A percentile compares a stretch with the other conserved stretches of the same genome.
These are phyloP conservation scores for Chaetomiaceae sp. DNA, from an alignment of 2,329 filamentous ascomycete species.

Conservation along the genomic window DNA sequence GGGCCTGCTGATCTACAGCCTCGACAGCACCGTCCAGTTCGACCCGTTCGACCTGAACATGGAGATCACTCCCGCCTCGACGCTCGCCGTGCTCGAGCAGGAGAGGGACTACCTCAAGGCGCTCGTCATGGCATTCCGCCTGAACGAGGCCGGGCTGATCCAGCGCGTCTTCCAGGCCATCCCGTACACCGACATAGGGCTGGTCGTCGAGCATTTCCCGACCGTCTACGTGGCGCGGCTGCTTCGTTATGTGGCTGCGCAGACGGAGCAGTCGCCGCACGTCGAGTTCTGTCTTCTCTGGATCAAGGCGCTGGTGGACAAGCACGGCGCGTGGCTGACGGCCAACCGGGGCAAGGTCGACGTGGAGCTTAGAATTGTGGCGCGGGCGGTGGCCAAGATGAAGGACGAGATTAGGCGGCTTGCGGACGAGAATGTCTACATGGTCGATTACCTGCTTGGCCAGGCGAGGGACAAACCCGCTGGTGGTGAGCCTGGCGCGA, in stretches of 20 bases:
- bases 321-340: slow-evolving; percentile 80
- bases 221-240: slow-evolving; percentile 81
- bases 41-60: slow-evolving; percentile 96
- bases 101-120: slow-evolving; percentile 85
- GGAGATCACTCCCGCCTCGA: slow-evolving; percentile 83
- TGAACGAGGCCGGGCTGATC: slow-evolving; percentile 80
- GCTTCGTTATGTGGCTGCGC: slow-evolving; percentile 79
- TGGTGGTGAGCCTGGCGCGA: slow-evolving; percentile 10
- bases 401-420: slow-evolving; percentile 76
- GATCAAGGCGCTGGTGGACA: slow-evolving; percentile 78
- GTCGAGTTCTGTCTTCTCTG: slow-evolving; percentile 92
- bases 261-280: slow-evolving; percentile 86
- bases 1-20: slow-evolving; percentile 86
- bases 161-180: slow-evolving; percentile 81
- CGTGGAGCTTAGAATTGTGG: slow-evolving; percentile 77
- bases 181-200: slow-evolving; percentile 66
- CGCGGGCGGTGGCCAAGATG: slow-evolving; percentile 75
- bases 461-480: slow-evolving; percentile 39
- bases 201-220: slow-evolving; percentile 76
- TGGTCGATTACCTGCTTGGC: slow-evolving; percentile 73
- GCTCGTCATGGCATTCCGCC: slow-evolving; percentile 92
- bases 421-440: slow-evolving; percentile 84
- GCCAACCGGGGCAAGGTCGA: slow-evolving; percentile 76
- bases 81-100: slow-evolving; percentile 61
- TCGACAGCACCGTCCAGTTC: slow-evolving; percentile 80